Conservation (phyloP, 257 asterid species). For the Solanum etuberosum region DNA sequence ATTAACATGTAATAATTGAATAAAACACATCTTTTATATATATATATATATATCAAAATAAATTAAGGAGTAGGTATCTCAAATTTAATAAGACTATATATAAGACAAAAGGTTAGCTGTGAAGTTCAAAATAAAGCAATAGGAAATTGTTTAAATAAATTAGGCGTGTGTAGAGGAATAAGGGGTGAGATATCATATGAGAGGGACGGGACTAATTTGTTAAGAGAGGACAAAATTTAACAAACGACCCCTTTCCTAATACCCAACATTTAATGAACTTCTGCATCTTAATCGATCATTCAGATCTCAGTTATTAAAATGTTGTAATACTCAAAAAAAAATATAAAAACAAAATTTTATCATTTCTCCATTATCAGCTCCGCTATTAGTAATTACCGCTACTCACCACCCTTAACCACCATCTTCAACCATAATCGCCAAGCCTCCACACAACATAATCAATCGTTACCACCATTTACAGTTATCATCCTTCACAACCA, state of each 20-base stretch:
- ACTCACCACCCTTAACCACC: neutral
- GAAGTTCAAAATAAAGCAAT: neutral
- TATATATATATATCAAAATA: neutral
- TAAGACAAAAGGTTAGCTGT: neutral
- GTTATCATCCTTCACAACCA: neutral
- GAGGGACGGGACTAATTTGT: neutral
- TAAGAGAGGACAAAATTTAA: neutral
- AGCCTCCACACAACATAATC: neutral
- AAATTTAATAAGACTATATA: neutral
- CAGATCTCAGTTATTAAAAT: neutral
- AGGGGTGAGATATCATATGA: neutral
- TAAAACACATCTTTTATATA: neutral
- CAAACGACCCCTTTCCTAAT: neutral
- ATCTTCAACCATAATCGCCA: neutral
- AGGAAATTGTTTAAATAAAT: neutral
- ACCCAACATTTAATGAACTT: neutral
- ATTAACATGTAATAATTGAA: neutral
- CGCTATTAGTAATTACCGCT: neutral
- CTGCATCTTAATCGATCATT: neutral
- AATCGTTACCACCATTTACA: neutral
- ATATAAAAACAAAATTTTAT: neutral
- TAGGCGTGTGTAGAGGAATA: neutral
- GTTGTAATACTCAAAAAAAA: neutral
- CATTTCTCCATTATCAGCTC: neutral
- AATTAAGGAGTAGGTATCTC: neutral